These are phyloP conservation scores for Typha latifolia DNA, from an alignment of 176 grass and related monocot genomes.

Conservation along the genomic window DNA sequence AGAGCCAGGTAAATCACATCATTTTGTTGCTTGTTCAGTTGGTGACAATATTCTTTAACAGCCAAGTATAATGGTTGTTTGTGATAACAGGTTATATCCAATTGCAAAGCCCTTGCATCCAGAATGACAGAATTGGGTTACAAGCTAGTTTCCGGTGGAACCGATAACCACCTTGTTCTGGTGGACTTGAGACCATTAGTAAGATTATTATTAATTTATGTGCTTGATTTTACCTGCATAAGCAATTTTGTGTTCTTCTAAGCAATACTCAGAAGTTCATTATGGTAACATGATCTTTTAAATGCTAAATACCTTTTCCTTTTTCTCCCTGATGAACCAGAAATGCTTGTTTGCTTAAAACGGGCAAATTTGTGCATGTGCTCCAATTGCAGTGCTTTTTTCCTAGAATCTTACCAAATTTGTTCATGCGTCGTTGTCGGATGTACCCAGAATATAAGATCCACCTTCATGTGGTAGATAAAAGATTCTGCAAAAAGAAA, in stretches of 20 bases:
- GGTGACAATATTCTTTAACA: background rate
- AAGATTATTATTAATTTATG: background rate
- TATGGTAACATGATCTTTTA: background rate
- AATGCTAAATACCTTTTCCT: no score
- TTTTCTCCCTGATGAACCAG: no score
- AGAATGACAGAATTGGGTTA: slow-evolving; percentile 7
- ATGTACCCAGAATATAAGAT: no score
- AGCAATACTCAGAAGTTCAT: background rate
- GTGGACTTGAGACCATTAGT: slow-evolving; percentile 12
- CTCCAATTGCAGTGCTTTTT: no score
- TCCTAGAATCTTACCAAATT: no score
- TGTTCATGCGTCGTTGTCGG: no score
- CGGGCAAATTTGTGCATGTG: no score
- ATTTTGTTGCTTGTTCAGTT: background rate
- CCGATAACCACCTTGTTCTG: slow-evolving; percentile 15
- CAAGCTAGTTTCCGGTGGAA: slow-evolving; percentile 16
- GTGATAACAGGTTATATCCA: slow-evolving; percentile 8
- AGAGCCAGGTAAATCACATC: slow-evolving; percentile 1
- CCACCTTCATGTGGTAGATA: no score
- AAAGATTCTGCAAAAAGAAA: no score
- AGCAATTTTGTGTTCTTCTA: background rate
- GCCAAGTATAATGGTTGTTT: background rate
- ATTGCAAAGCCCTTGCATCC: slow-evolving; percentile 15
- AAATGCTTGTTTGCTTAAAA: no score
- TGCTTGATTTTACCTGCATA: background rate